Evolutionary conservation across 306 rosid genomes (phyloP).

Genomic region (Malus orientalis): DNA sequence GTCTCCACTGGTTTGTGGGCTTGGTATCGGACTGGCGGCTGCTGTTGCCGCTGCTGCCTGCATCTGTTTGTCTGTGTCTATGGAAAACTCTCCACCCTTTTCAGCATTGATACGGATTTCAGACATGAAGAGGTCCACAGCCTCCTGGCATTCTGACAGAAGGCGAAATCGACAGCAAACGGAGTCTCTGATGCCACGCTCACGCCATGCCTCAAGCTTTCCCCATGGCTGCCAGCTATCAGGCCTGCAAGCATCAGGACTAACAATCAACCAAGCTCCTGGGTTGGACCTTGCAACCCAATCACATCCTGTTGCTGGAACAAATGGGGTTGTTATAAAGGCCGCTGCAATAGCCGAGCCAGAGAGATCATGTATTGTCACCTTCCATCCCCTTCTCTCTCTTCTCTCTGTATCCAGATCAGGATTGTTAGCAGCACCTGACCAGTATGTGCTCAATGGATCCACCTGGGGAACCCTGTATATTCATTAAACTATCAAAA

Average conservation of each 20-base stretch:
- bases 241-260: conserved; percentile 60
- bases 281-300: conserved; percentile 94
- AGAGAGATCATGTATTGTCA: conserved; percentile 94
- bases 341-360: conserved; percentile 99
- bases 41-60: conserved; percentile 31
- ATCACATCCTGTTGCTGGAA: conserved; percentile 93
- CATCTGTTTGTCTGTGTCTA: conserved; percentile 71
- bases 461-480: conserved; percentile 83
- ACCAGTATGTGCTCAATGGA: conserved; percentile 68
- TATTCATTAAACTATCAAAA: conserved; percentile 25
- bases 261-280: conserved; percentile 91
- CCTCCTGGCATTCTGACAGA: conserved; percentile 66
- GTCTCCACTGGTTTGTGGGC: conserved; percentile 93
- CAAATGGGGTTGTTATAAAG: conserved; percentile 98
- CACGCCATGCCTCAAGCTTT: conserved; percentile 95
- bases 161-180: conserved; percentile 75
- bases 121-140: conserved; percentile 67
- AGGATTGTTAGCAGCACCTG: conserved; percentile 43
- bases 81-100: conserved; percentile 85
- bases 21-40: conserved; percentile 59
- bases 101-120: conserved; percentile 76
- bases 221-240: conserved; percentile 99
- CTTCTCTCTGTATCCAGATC: conserved; percentile 54
- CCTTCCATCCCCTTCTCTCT: conserved; percentile 96
- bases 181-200: conserved; percentile 69